Evolutionary conservation across 2,329 filamentous ascomycete genomes (phyloP), one percentile per base, ranked within the genome.

Genomic region (Berkeleyomyces basicola): DNA sequence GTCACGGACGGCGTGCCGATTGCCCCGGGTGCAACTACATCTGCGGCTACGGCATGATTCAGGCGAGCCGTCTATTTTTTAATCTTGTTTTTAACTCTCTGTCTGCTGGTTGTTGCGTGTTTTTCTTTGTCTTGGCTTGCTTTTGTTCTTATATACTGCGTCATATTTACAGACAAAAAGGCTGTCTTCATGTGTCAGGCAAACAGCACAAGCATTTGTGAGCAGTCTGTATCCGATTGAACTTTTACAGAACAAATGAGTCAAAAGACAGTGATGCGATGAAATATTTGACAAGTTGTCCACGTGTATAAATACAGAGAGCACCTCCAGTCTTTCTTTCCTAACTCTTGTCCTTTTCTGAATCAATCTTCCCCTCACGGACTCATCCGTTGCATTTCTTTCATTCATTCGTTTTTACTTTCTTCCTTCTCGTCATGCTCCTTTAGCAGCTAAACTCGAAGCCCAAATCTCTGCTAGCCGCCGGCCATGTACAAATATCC

Each of bases 1-100:
- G 69, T 75, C 4, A 73, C 68, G 2, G 72, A 77, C 40, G 75
- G 75, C 11, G 70, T 67, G 2, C 74, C 75, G 3, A 64, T 67
- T 43, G 68, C 42, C 3, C 9, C 43, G 40, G 31, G 10, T 46
- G 10, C 5, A 58, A 36, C 11, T 5, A 6, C 66, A 1, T 2
- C 23, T 23, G 23, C 23, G 23, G 23, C 23, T 23, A 23, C 23
- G 23, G 23, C 23, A 23, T 23, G 23, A 23, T 23, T 2, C 23
- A 23, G 23, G 23, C 23, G 23, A 64, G 66, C 64, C 63, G 58
- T 65, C 65, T 69, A 67, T 67, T 68, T 69, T 68, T 65, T 63
- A 67, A 65, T 63, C 63, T 62, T 65, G 64, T 63, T 62, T 65
- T 59, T 40, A 44, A 64, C 51, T 59, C 64, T 43, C 43, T 61